Base-by-base conservation (phyloP, 1,139 yeast species). In the Candida buenavistaensis region DNA sequence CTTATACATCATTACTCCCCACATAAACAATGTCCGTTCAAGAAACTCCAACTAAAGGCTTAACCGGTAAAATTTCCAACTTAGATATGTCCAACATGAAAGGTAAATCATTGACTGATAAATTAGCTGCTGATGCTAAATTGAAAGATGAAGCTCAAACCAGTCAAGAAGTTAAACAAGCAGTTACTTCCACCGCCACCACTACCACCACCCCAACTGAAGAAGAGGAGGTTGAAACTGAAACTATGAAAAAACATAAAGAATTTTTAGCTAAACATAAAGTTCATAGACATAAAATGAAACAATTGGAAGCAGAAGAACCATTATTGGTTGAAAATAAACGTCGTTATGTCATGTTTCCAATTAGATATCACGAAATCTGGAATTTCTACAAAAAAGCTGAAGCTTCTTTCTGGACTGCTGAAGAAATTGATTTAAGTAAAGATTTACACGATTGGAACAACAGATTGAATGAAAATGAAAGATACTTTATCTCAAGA, bases 361-460 rank as follows among this genome's bases (percentile, higher is more conserved):
- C 99, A 47, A 89, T 92, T 68, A 86, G 87, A 68, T 94, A 89
- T 71, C 94, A 90, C 61, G 97, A 92, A 69, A 86, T 94, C 56
- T 92, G 98, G 97, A 96, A 90, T 64, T 92, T 95, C 78, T 92
- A 92, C 71, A 92, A 92, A 74, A 89, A 90, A 69, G 97, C 97
- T 28, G 98, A 92, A 72, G 97, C 98, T 15, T 88, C 97, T 9
- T 92, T 92, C 77, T 92, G 99, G 99, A 92, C 98, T 34, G 97
- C 98, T 37, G 99, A 92, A 72, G 99, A 92, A 70, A 89, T 94
- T 50, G 99, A 92, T 64, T 75, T 92, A 50, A 82, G 95, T 44
- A 92, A 92, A 72, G 99, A 92, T 62, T 59, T 75, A 45, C 76
- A 75, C 54, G 97, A 92, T 68, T 90, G 97, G 96, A 88, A 86